Percentiles rank a stretch among this genome's conserved stretches.
Evolutionary conservation across 257 asterid species (phyloP).

Genomic region (Craterostigma plantagineum): DNA sequence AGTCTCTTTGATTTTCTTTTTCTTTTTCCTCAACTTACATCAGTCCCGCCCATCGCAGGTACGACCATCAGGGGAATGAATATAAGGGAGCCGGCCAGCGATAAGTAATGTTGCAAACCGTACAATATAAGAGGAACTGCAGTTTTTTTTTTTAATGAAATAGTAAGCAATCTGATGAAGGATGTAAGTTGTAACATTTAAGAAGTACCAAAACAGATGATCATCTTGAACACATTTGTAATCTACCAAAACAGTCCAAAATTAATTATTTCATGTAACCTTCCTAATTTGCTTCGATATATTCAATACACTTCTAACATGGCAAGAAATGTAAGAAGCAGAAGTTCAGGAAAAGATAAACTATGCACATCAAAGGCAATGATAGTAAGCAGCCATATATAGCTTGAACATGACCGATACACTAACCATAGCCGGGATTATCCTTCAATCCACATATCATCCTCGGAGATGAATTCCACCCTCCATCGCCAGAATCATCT

Average conservation of each 20-base stretch:
- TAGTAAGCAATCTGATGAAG: constrained; percentile 2
- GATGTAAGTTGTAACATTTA: too few species aligned
- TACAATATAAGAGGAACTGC: constrained; percentile 58
- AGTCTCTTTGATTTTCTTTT: neutral
- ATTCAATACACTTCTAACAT: too few species aligned
- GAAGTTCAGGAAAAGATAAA: too few species aligned
- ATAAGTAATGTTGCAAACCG: constrained; percentile 84
- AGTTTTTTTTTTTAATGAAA: constrained; percentile 11
- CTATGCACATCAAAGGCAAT: too few species aligned
- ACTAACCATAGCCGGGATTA: constrained; percentile 80
- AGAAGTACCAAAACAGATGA: too few species aligned
- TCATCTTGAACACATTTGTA: too few species aligned
- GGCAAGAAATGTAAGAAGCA: too few species aligned
- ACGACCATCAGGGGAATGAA: constrained; percentile 75
- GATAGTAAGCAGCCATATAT: too few species aligned
- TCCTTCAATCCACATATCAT: constrained; percentile 55
- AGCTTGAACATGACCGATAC: too few species aligned
- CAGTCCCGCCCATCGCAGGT: constrained; percentile 96
- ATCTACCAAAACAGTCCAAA: too few species aligned
- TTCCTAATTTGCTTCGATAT: too few species aligned
- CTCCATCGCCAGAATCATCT: constrained; percentile 41
- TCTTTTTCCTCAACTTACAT: constrained; percentile 33
- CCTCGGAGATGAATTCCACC: constrained; percentile 34
- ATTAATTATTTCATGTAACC: too few species aligned
- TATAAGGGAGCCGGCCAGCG: constrained; percentile 92